These are phyloP conservation scores for Asterochloris erici DNA, from an alignment of 139 green algal genomes.

Conservation along the genomic window DNA sequence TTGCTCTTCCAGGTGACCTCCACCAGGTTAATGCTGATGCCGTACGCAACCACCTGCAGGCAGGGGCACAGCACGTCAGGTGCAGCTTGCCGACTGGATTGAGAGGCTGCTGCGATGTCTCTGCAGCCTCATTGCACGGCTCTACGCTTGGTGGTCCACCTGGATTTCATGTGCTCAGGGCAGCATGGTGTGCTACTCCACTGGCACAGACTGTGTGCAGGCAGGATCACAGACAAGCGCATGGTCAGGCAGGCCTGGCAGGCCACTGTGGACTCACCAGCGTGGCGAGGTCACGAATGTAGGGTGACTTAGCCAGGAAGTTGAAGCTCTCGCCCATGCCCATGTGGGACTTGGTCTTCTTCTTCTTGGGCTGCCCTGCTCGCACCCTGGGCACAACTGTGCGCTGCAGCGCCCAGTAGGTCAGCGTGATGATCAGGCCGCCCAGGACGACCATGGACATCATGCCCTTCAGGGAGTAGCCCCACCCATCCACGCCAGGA, in stretches of 20 bases:
- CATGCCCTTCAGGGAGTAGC: constrained; percentile 89
- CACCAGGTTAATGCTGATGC: constrained; percentile 99
- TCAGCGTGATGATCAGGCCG: constrained; percentile 72
- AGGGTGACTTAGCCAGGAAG: constrained; percentile 91
- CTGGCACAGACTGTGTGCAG: neutral
- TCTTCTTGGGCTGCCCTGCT: constrained; percentile 59
- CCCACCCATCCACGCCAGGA: constrained; percentile 95
- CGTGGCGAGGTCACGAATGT: constrained; percentile 95
- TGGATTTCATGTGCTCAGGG: no score
- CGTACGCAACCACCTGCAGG: constrained; percentile 86
- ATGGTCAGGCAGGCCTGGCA: neutral
- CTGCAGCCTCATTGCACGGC: neutral
- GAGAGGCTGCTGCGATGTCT: no score
- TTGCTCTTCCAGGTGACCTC: constrained; percentile 99
- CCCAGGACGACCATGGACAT: constrained; percentile 95
- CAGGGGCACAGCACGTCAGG: no score
- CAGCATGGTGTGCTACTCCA: neutral
- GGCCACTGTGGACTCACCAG: constrained; percentile 53
- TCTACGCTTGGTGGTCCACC: no score
- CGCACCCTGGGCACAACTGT: constrained; percentile 70
- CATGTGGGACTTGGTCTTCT: constrained; percentile 93
- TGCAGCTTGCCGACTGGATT: no score
- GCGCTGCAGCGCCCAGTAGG: constrained; percentile 87
- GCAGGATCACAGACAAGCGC: neutral
- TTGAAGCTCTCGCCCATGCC: constrained; percentile 88